Evolutionary conservation across 1,284 basidiomycete genomes (phyloP), one percentile per base, ranked within the genome.

Genomic region (Neolentinus lepideus): DNA sequence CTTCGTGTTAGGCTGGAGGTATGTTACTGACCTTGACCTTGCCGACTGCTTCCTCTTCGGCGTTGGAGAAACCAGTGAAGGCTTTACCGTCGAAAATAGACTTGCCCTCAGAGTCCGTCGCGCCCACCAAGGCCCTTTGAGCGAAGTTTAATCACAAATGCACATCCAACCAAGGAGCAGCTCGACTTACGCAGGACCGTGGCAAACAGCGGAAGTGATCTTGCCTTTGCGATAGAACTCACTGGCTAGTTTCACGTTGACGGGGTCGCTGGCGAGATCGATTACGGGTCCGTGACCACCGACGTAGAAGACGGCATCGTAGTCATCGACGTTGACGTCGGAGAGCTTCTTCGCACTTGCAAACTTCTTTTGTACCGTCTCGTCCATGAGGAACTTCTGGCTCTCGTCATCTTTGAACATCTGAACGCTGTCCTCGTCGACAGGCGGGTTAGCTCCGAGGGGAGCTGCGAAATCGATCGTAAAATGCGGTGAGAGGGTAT

Each of bases 251-350:
- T 79, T 76, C 61, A 75, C 76, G 69, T 86, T 87, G 45, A 71
- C 68, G 1, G 75, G 67, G 68, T 90, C 83, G 24, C 62, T 62
- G 1, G 88, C 69, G 22, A 91, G 75, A 66, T 90, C 88, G 50
- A 90, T 71, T 50, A 85, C 79, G 14, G 88, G 86, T 1, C 86
- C 86, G 63, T 88, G 85, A 29, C 84, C 90, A 47, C 90, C 90
- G 53, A 88, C 77, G 66, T 90, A 90, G 70, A 90, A 92, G 58
- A 93, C 73, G 12, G 83, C 90, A 55, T 78, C 83, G 64, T 88
- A 93, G 60, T 88, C 81, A 12, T 71, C 66, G 2, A 68, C 69
- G 53, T 80, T 75, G 61, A 92, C 77, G 1, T 84, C 79, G 1
- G 75, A 71, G 52, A 92, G 73, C 67, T 77, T 80, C 69, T 84